These are phyloP conservation scores for Peronosclerospora sorghi DNA, from an alignment of 352 stramenopile genomes.

Conservation along the genomic window DNA sequence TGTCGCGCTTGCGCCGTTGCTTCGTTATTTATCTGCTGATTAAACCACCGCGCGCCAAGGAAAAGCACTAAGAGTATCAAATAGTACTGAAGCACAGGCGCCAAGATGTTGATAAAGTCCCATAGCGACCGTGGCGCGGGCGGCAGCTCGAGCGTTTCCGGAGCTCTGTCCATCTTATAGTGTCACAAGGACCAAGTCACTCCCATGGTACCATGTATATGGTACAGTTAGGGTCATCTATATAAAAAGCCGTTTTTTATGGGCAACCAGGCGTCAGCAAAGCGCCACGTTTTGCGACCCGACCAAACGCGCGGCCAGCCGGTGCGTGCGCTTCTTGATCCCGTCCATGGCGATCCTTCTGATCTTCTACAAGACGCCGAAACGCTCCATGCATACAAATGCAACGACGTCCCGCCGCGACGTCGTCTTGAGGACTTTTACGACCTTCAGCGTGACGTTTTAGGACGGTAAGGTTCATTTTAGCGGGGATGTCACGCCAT, in stretches of 20 bases:
- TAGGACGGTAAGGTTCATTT: slow-evolving; percentile 28
- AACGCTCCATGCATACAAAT: too few species aligned
- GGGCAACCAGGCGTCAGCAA: slow-evolving; percentile 17
- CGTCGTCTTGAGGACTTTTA: slow-evolving; percentile 47
- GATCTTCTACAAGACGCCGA: too few species aligned
- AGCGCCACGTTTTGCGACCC: slow-evolving; percentile 3
- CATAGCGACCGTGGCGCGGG: slow-evolving; percentile 32
- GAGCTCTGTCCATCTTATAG: not conserved
- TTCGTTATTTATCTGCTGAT: slow-evolving; percentile 44
- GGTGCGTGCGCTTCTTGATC: too few species aligned
- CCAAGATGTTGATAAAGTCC: slow-evolving; percentile 39
- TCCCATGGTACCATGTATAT: not conserved
- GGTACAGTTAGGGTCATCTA: not conserved
- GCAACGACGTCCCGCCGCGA: slow-evolving; percentile 1
- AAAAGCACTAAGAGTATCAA: slow-evolving; percentile 47
- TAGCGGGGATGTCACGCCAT: not conserved
- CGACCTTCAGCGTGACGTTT: slow-evolving; percentile 33
- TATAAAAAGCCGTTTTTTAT: too few species aligned
- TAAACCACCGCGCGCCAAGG: slow-evolving; percentile 45
- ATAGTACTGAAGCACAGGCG: slow-evolving; percentile 75
- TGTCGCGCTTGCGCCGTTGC: slow-evolving; percentile 31
- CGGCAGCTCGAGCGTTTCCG: slow-evolving; percentile 15
- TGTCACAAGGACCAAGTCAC: too few species aligned
- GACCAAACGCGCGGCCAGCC: too few species aligned
- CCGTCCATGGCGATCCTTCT: too few species aligned